Percentiles rank a stretch among this genome's conserved stretches.
phyloP scores from a whole-genome alignment of 2,329 filamentous ascomycete genomes.

The Beauveria sp. region DNA sequence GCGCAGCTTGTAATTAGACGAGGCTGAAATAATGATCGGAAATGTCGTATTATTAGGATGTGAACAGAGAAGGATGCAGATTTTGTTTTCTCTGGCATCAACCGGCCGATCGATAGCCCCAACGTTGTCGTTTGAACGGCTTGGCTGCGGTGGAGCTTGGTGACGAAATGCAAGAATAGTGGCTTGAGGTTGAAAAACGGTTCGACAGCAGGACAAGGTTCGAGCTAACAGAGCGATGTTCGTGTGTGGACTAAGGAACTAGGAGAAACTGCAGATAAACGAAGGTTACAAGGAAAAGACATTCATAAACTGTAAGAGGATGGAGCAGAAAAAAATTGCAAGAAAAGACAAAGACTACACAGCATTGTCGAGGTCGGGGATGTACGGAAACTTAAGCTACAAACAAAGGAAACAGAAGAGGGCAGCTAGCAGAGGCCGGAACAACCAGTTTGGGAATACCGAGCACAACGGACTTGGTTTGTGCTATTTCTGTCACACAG shows the following conservation, averaged over 20 bases:
- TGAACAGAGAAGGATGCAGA: background rate
- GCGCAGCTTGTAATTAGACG: background rate
- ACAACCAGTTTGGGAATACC: background rate
- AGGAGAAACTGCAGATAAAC: background rate
- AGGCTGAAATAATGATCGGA: background rate
- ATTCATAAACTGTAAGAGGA: background rate
- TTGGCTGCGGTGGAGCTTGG: constrained; percentile 7
- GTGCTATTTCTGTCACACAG: background rate
- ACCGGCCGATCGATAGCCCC: background rate
- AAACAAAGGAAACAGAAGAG: background rate
- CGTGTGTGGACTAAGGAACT: no score
- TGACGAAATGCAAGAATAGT: constrained; percentile 2
- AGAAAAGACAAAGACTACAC: background rate
- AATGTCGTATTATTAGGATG: background rate
- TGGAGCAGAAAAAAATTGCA: background rate
- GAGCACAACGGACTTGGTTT: background rate
- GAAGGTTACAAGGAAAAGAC: background rate
- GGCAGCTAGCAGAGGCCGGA: background rate
- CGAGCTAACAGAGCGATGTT: background rate
- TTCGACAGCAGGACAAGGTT: background rate
- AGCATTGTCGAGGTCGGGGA: background rate
- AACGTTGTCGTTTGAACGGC: constrained; percentile 1
- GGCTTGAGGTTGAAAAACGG: background rate
- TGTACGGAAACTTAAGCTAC: background rate
- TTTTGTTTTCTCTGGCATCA: background rate